phyloP scores from a whole-genome alignment of 1,284 basidiomycete genomes.

The Cryptococcus amylolentus region DNA sequence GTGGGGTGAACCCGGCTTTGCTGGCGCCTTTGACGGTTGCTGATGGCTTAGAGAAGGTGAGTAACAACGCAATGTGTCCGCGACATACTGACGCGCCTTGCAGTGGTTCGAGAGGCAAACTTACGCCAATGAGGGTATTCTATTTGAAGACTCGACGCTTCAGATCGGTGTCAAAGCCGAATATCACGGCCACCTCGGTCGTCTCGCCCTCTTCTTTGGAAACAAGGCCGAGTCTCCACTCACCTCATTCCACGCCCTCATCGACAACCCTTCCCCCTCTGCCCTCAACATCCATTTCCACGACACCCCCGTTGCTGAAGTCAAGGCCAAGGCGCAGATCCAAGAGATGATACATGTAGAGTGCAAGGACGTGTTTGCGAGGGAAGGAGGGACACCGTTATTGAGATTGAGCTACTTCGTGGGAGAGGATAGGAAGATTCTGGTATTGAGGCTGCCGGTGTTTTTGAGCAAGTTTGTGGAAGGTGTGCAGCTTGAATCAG shows the following conservation, averaged over 20 bases:
- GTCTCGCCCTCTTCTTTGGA: conserved; percentile 89
- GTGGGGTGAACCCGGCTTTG: conserved; percentile 49
- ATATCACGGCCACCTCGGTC: conserved; percentile 87
- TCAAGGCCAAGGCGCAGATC: conserved; percentile 78
- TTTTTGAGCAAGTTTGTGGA: conserved; percentile 90
- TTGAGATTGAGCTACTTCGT: conserved; percentile 87
- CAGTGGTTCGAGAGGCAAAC: conserved; percentile 81
- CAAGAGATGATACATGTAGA: conserved; percentile 92
- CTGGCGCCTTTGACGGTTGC: conserved; percentile 57
- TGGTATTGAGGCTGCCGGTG: conserved; percentile 80
- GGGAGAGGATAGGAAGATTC: conserved; percentile 64
- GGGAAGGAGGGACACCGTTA: conserved; percentile 59
- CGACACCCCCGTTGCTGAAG: conserved; percentile 70
- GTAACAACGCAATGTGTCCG: not conserved
- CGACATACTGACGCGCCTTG: not conserved
- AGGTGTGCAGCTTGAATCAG: conserved; percentile 74
- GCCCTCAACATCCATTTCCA: conserved; percentile 80
- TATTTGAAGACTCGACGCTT: conserved; percentile 93
- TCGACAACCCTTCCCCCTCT: conserved; percentile 69
- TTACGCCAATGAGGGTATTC: conserved; percentile 77
- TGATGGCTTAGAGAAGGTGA: conserved; percentile 66
- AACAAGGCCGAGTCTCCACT: conserved; percentile 88
- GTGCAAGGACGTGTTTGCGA: conserved; percentile 80
- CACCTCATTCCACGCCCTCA: conserved; percentile 79
- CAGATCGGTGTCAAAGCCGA: conserved; percentile 96